Base-by-base conservation (phyloP, 306 rosid genomes). In the Fagus sylvatica region DNA sequence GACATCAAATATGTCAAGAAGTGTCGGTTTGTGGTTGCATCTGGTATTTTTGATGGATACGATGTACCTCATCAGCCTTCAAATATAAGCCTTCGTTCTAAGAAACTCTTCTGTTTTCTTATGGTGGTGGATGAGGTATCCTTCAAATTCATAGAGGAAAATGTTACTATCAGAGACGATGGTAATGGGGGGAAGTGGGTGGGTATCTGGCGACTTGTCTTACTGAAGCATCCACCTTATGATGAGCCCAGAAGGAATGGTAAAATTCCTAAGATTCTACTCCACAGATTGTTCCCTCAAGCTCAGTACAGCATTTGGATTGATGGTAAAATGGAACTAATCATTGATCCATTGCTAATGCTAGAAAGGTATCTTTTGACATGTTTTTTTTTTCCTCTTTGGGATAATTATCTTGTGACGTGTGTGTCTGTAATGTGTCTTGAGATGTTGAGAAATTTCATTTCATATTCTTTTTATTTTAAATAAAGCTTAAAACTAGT, bases 171-270 rank as follows among this genome's bases (percentile, higher is more conserved):
- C n/a, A 84, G 74, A 77, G 96, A 87, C 74, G 96, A 90, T 76
- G 43, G 56, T 28, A 73, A 83, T 62, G 93, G 93, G 43, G 99
- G 98, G 17, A 82, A 88, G 83, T 93, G 99, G 99, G 97, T 90
- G 53, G 97, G 99, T 71, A 84, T 95, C 53, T 95, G 99, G 99
- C 99, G 97, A 69, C 93, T 95, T 82, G 43, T 95, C 84, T 87
- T 86, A 59, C 83, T 95, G 34, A 91, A 90, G 84, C 77, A 88
- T 84, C 93, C 88, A 4, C 99, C 99, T 72, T 93, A 95, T 81
- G 99, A 95, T 85, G 99, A 95, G 79, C 99, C 99, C 71, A 91
- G 99, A 78, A 85, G 99, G 82, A 95, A 95, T 74, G 99, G 98
- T 75, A 95, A 93, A 85, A 97, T 95, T 80, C 98, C 98, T 11